Percentiles rank a stretch among this genome's conserved stretches.
These are phyloP conservation scores for Ogataea paraovalis DNA, from an alignment of 805 yeast species.

Conservation along the genomic window DNA sequence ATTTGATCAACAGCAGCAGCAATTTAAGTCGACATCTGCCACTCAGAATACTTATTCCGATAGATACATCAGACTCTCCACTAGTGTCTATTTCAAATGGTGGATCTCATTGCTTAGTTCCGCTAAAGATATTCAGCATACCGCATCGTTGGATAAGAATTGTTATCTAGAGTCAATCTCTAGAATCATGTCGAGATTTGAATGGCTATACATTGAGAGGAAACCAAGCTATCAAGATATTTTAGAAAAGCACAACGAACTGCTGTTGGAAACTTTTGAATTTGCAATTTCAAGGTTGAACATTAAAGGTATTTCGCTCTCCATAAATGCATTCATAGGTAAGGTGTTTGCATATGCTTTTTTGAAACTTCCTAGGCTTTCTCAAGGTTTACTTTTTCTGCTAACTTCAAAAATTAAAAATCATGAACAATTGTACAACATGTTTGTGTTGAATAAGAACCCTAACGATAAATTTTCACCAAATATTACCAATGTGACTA, in stretches of 20 bases:
- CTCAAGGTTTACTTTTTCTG: slow-evolving; percentile 53
- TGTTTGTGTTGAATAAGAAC: slow-evolving; percentile 15
- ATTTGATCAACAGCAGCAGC: slow-evolving; percentile 1
- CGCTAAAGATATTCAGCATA: slow-evolving; percentile 28
- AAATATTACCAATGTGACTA: not conserved
- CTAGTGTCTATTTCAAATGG: slow-evolving; percentile 39
- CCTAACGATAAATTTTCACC: slow-evolving; percentile 9
- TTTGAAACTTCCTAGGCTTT: slow-evolving; percentile 50
- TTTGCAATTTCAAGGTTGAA: slow-evolving; percentile 46
- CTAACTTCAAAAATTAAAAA: slow-evolving; percentile 50
- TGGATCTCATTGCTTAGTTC: slow-evolving; percentile 44
- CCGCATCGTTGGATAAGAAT: slow-evolving; percentile 44
- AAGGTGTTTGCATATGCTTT: slow-evolving; percentile 65
- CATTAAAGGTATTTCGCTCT: slow-evolving; percentile 48
- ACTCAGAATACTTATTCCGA: slow-evolving; percentile 3
- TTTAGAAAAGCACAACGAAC: slow-evolving; percentile 26
- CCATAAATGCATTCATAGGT: slow-evolving; percentile 63
- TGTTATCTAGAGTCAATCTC: slow-evolving; percentile 55
- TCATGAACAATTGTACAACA: slow-evolving; percentile 30
- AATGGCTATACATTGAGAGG: slow-evolving; percentile 35
- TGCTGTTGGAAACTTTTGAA: slow-evolving; percentile 50
- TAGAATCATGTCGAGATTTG: slow-evolving; percentile 42
- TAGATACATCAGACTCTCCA: slow-evolving; percentile 5
- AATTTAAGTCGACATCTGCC: no score
- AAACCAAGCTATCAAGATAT: slow-evolving; percentile 19